Evolutionary conservation across 2,329 filamentous ascomycete genomes (phyloP), one percentile per base, ranked within the genome.

Genomic region (Bipolaris zeicola): DNA sequence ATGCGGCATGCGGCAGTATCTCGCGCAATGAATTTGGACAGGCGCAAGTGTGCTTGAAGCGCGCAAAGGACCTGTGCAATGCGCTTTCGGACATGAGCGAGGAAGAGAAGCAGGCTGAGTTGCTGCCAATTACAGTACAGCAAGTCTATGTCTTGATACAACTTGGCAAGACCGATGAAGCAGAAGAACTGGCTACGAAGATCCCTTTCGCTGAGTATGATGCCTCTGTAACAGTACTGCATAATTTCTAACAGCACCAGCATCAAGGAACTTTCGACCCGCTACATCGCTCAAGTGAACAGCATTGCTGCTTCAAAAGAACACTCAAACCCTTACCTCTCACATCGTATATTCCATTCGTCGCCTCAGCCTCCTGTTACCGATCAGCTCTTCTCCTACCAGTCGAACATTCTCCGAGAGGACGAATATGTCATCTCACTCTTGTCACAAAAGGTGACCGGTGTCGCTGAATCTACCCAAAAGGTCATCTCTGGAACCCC

Each of bases 101-200:
- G 5, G 87, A 89, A 50, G 91, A 95, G 63, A 92, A 90, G 78
- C 82, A 85, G 71, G 82, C 84, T 0, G 91, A 96, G 76, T 77
- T 92, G 61, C 79, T 90, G 28, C 89, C 91, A 8, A 92, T 96
- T 55, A 81, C 87, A 31, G 84, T 91, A 22, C 91, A 95, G 75
- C 88, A 91, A 68, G 83, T 89, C 24, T 93, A 89, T 66, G 88
- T 91, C 1, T 82, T 90, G 55, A 83, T 84, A 2, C 86, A 84
- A 62, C 74, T 90, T 58, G 90, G 89, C 16, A 88, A 88, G 66
- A 68, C 80, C 14, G 82, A 86, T 24, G 88, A 92, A 64, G 90
- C 90, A 0, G 80, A 83, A 46, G 80, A 83, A 41, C 70, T 92
- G 33, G 85, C 86, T 47, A 83, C 82, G 50, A 83, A 82, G n/a